Evolutionary conservation across 768 basidiomycete genomes (phyloP), one percentile per base, ranked within the genome.

Genomic region (Leccinum subtestaceum): DNA sequence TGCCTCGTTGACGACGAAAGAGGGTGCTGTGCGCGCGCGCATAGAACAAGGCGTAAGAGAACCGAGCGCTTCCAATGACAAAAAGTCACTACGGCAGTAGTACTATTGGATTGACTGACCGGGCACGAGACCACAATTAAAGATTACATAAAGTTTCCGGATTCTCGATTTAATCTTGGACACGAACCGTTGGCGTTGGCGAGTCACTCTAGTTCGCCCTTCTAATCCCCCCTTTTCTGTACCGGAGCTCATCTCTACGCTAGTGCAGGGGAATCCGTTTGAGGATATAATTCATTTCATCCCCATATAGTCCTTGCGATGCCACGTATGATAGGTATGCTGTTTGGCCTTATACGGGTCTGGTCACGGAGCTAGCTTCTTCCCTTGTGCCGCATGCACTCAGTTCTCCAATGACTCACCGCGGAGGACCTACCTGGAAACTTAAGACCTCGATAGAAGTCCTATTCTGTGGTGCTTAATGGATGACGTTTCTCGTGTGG

Each of bases 1-100:
- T 6, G 81, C 79, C 1, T 75, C 7, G 75, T 77, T 36, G 84
- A 81, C 10, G 57, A 17, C 13, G 13, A 34, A 13, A 34, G 34
- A 32, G 32, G 32, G 32, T 32, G 32, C 32, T 32, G 11, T 11
- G 32, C 11, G 31, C 31, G 11, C 31, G 4, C 31, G 31, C 31
- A 32, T 32, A 32, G 29, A 29, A 29, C 9, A 9, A 29, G 11
- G 31, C 31, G 1, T 10, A 32, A 32, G 32, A 32, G 11, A 32
- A 32, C 32, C 32, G 32, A 32, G 32, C 11, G 32, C 32, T 32
- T 32, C 32, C 32, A 32, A 32, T 32, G 32, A 32, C 31, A 32
- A 12, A 32, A 32, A 32, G 11, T 32, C 10, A 32, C 4, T 32
- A 11, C 29, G 2, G 29, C 29, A 29, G 29, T 29, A 29, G 29